These are phyloP conservation scores for Ambrosia artemisiifolia DNA, from an alignment of 129 eudicot genomes.

Conservation along the genomic window DNA sequence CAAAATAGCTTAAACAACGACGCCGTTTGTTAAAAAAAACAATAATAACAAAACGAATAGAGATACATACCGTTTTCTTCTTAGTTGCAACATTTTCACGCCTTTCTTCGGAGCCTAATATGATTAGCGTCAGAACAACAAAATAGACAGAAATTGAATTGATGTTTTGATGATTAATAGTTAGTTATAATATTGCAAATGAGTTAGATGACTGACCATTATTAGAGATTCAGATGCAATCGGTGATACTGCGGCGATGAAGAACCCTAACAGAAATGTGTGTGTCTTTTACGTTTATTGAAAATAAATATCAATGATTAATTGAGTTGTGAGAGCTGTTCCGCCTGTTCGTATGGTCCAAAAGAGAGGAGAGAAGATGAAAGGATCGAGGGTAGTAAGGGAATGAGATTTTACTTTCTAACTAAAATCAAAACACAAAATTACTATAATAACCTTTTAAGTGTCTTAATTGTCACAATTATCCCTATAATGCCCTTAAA, in stretches of 20 bases:
- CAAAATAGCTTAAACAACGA: neutral
- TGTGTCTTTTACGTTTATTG: neutral
- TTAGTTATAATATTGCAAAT: neutral
- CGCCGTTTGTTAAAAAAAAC: too few relatives aligned
- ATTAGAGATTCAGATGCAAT: conserved; percentile 4
- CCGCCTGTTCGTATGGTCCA: too few relatives aligned
- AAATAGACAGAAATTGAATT: neutral
- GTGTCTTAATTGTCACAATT: too few relatives aligned
- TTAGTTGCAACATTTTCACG: conserved; percentile 30
- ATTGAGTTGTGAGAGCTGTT: too few relatives aligned
- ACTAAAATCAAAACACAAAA: too few relatives aligned
- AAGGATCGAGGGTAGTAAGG: too few relatives aligned
- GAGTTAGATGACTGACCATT: conserved; percentile 2
- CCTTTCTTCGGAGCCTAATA: conserved; percentile 37
- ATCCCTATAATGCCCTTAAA: too few relatives aligned
- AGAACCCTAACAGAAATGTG: conserved; percentile 21
- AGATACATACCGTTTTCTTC: conserved; percentile 37
- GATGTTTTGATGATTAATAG: neutral
- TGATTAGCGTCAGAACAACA: neutral
- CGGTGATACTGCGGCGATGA: conserved; percentile 14
- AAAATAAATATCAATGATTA: too few relatives aligned
- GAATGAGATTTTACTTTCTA: too few relatives aligned
- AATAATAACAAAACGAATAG: neutral
- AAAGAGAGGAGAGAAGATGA: too few relatives aligned
- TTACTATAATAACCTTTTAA: too few relatives aligned